These are phyloP conservation scores for Pythium sukuiense DNA, from an alignment of 352 stramenopile genomes.

Conservation along the genomic window DNA sequence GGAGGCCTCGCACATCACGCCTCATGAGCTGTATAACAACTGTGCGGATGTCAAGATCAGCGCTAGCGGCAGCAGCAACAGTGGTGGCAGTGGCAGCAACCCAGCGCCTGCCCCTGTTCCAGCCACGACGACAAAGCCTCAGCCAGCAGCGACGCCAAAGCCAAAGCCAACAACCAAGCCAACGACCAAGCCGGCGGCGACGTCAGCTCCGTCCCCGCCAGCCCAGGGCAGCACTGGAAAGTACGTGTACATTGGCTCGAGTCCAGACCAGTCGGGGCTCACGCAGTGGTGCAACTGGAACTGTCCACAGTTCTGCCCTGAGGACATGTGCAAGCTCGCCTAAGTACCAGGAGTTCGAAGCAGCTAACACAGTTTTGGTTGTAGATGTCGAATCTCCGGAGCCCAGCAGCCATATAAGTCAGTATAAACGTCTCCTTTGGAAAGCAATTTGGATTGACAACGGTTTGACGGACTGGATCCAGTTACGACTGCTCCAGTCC, in stretches of 20 bases:
- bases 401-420: background rate
- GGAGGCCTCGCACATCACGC: constrained; percentile 26
- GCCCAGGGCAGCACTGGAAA: constrained; percentile 22
- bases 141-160: background rate
- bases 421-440: background rate
- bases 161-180: background rate
- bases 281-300: constrained; percentile 44
- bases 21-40: constrained; percentile 30
- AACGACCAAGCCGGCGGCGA: background rate
- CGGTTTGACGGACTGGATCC: no score
- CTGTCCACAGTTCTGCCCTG: constrained; percentile 35
- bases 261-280: constrained; percentile 16
- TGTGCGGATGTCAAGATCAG: constrained; percentile 27
- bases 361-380: background rate
- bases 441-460: background rate
- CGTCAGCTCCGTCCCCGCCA: background rate
- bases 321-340: constrained; percentile 33
- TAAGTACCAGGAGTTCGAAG: no score
- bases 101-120: background rate
- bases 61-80: background rate
- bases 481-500: no score
- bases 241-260: constrained; percentile 31
- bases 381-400: background rate
- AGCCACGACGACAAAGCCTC: background rate
- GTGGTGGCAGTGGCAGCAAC: background rate